Percentiles rank a stretch among this genome's conserved stretches.
Evolutionary conservation across 805 yeast genomes (phyloP).

Genomic region (Schizosaccharomyces cryophilus): DNA sequence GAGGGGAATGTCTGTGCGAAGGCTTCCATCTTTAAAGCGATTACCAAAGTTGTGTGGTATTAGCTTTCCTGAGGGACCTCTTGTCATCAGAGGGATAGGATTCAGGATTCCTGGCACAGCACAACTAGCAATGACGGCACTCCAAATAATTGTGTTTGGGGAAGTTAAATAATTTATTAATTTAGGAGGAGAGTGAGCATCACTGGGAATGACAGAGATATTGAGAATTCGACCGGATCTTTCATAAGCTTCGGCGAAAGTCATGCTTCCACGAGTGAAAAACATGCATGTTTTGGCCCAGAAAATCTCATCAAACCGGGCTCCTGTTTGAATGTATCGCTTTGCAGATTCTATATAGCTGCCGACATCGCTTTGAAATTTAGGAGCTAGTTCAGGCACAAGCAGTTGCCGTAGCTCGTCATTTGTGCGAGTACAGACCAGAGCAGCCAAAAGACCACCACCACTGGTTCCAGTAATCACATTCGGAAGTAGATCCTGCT

Average conservation of each 20-base stretch:
- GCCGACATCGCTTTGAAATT: conserved; percentile 47
- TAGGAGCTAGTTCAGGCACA: conserved; percentile 34
- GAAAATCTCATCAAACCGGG: conserved; percentile 46
- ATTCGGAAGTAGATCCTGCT: conserved; percentile 38
- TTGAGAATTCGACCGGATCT: conserved; percentile 48
- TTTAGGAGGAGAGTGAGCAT: conserved; percentile 60
- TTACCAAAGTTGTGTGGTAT: conserved; percentile 50
- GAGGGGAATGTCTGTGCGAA: conserved; percentile 57
- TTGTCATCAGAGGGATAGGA: conserved; percentile 61
- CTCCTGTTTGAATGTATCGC: conserved; percentile 52
- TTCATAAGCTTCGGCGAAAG: conserved; percentile 44
- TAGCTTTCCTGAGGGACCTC: conserved; percentile 19
- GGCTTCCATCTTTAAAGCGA: conserved; percentile 58
- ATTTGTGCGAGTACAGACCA: conserved; percentile 44
- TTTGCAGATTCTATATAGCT: conserved; percentile 28
- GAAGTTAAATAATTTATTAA: conserved; percentile 53
- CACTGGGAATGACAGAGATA: conserved; percentile 58
- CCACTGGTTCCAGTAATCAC: conserved; percentile 62
- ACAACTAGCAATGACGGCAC: conserved; percentile 46
- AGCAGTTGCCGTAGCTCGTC: conserved; percentile 34
- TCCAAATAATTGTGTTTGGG: conserved; percentile 66
- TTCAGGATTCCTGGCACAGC: conserved; percentile 67
- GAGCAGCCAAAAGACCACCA: conserved; percentile 55
- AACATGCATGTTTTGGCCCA: conserved; percentile 49
- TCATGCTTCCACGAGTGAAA: conserved; percentile 49